These are phyloP conservation scores for Anthoceros angustus DNA, from an alignment of 225 moss, liverwort and hornwort genomes.

Conservation along the genomic window DNA sequence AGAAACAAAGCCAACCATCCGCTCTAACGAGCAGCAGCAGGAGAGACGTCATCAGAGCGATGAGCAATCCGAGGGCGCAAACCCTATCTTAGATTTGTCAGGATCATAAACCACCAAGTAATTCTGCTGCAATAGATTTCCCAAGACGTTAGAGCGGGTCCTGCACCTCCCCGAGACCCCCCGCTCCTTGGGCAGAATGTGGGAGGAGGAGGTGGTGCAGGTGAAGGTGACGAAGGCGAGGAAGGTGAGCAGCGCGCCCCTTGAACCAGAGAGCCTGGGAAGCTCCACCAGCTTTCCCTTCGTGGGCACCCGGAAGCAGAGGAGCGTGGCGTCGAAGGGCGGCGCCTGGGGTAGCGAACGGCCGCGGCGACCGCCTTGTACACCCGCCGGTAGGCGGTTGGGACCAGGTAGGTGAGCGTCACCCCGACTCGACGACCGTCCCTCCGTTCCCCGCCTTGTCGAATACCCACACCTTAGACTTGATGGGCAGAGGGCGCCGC, in stretches of 20 bases:
- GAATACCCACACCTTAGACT: slow-evolving; percentile 7
- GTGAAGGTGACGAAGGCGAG: background rate
- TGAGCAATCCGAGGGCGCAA: slow-evolving; percentile 16
- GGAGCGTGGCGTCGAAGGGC: slow-evolving; percentile 6
- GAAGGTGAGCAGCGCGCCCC: background rate
- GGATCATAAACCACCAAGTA: slow-evolving; percentile 16
- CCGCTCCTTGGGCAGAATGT: background rate
- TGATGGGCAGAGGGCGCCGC: slow-evolving; percentile 6
- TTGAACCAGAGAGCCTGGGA: slow-evolving; percentile 15
- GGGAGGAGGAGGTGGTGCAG: background rate
- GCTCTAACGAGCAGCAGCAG: too few species aligned
- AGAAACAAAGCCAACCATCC: too few species aligned
- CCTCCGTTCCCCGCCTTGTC: slow-evolving; percentile 20
- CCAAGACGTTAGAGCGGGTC: slow-evolving; percentile 14
- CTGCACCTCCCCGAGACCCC: background rate
- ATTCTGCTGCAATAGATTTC: slow-evolving; percentile 23
- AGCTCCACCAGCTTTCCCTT: background rate
- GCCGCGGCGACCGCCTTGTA: background rate
- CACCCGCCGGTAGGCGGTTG: slow-evolving; percentile 13
- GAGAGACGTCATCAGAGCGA: background rate
- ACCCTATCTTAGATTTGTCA: slow-evolving; percentile 11
- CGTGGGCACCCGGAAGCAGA: slow-evolving; percentile 17
- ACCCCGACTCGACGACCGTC: slow-evolving; percentile 25
- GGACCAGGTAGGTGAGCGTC: slow-evolving; percentile 13
- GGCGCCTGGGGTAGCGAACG: slow-evolving; percentile 9